phyloP scores from a whole-genome alignment of 1,284 basidiomycete species.

The Pseudozyma pruni region DNA sequence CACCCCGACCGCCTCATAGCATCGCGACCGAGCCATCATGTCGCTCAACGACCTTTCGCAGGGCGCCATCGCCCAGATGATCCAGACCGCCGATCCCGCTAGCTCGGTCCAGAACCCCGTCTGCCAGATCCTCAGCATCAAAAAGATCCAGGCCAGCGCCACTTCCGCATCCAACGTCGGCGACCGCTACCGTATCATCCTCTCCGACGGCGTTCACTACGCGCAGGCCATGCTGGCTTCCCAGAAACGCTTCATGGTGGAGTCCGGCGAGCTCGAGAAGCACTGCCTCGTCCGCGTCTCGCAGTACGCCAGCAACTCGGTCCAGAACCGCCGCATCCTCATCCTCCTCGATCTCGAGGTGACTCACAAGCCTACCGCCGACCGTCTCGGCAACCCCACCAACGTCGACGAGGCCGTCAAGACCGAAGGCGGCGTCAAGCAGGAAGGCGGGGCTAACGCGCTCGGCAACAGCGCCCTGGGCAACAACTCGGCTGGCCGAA shows the following conservation, averaged over 20 bases:
- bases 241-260: constrained; percentile 82
- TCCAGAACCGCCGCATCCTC: constrained; percentile 82
- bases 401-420: constrained; percentile 51
- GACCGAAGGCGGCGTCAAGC: constrained; percentile 38
- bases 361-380: constrained; percentile 32
- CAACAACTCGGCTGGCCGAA: constrained; percentile 43
- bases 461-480: constrained; percentile 31
- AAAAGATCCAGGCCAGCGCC: constrained; percentile 59
- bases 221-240: constrained; percentile 87
- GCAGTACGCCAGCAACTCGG: constrained; percentile 83
- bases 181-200: constrained; percentile 65
- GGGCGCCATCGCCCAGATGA: constrained; percentile 61
- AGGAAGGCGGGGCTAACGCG: constrained; percentile 26
- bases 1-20: no score
- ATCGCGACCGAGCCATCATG: constrained; percentile 14
- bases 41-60: constrained; percentile 54
- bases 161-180: constrained; percentile 48
- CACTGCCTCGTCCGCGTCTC: constrained; percentile 80
- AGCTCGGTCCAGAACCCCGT: constrained; percentile 55
- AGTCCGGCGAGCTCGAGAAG: constrained; percentile 77
- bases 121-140: constrained; percentile 66
- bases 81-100: constrained; percentile 51
- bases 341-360: constrained; percentile 82
- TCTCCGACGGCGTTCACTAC: constrained; percentile 65
- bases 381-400: constrained; percentile 59